Evolutionary conservation across 129 eudicot genomes (phyloP).

Genomic region (carrot (Daucus carota)): DH1_v3.0 NC_030381.2:51441501-51442000

Average conservation of each 20-base stretch:
- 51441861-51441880: constrained; percentile 15
- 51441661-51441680: constrained; percentile 28
- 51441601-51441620: constrained; percentile 41
- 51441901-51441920: constrained; percentile 64
- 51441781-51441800: constrained; percentile 21
- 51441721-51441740: constrained; percentile 35
- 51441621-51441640: constrained; percentile 28
- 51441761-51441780: constrained; percentile 38
- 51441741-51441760: constrained; percentile 47
- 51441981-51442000: constrained; percentile 58
- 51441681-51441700: constrained; percentile 40
- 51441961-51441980: constrained; percentile 86
- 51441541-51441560: not conserved
- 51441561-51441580: constrained; percentile 20
- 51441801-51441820: constrained; percentile 24
- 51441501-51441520: not conserved
- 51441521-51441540: constrained; percentile 1
- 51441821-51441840: constrained; percentile 24
- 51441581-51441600: constrained; percentile 79
- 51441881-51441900: constrained; percentile 47
- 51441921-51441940: constrained; percentile 92
- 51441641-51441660: constrained; percentile 17
- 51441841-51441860: constrained; percentile 22
- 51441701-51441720: constrained; percentile 38
- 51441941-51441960: constrained; percentile 68